Evolutionary conservation across 306 rosid genomes (phyloP).

Genomic region (Argentina anserina): DNA sequence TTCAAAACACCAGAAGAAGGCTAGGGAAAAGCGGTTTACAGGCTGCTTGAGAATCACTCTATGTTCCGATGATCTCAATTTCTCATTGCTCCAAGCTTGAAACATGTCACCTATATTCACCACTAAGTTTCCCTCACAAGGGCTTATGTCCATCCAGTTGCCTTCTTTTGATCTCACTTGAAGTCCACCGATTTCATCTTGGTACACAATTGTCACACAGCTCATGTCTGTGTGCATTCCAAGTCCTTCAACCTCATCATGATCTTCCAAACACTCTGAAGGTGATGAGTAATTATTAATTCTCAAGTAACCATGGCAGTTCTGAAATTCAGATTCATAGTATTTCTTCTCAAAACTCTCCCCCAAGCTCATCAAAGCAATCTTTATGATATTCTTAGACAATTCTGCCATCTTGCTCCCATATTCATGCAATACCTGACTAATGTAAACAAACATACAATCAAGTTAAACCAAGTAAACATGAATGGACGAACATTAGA

Average conservation of each 20-base stretch:
- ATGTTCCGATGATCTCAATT: slow-evolving; percentile 78
- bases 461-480: slow-evolving; percentile 2
- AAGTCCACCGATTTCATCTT: slow-evolving; percentile 87
- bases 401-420: slow-evolving; percentile 80
- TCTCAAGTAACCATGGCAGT: slow-evolving; percentile 82
- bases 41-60: slow-evolving; percentile 67
- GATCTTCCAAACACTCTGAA: slow-evolving; percentile 39
- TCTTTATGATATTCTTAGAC: slow-evolving; percentile 52
- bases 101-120: slow-evolving; percentile 89
- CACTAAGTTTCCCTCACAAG: slow-evolving; percentile 69
- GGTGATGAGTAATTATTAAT: slow-evolving; percentile 69
- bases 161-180: slow-evolving; percentile 76
- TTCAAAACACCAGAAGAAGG: slow-evolving; percentile 93
- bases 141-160: slow-evolving; percentile 74
- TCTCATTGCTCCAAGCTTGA: slow-evolving; percentile 95
- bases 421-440: slow-evolving; percentile 77
- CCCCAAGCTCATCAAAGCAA: slow-evolving; percentile 58
- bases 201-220: slow-evolving; percentile 72
- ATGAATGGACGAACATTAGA: neutral
- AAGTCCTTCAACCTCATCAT: slow-evolving; percentile 66
- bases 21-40: slow-evolving; percentile 62
- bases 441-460: slow-evolving; percentile 19
- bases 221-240: slow-evolving; percentile 99
- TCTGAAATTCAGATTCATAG: slow-evolving; percentile 56
- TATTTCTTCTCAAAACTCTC: slow-evolving; percentile 51